Base-by-base conservation (phyloP, 169 alveolate genomes). In the Miamiensis avidus region DNA sequence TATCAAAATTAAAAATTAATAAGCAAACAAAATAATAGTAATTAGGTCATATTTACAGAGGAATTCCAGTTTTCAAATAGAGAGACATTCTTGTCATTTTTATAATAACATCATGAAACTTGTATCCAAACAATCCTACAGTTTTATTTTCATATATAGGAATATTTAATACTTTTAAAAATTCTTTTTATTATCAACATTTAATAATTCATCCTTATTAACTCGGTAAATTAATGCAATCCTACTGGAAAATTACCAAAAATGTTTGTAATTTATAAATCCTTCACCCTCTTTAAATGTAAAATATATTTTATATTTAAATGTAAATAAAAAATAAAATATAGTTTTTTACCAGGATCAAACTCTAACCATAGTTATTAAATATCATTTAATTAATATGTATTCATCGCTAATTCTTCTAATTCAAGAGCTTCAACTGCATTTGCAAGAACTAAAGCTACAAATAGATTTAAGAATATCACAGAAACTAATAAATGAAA, bases 401-500 rank as follows among this genome's bases (percentile, higher is more conserved):
- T 81, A 81, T 83, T 74, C 0, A 86, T 81, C 11, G 87, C 90
- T 28, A 65, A 65, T n/a, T 81, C 81, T 34, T 74, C 90, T 29
- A 34, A 64, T 81, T 82, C 81, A 27, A 76, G 64, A n/a, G 83
- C 84, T 28, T 86, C 86, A n/a, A 33, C 76, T 32, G 75, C 81
- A 65, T 82, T 74, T 0, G 75, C 82, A 74, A 86, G 28, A 0
- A 81, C 72, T 0, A 79, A 69, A 0, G 90, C 90, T 4, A 86
- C 69, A 75, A 86, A 86, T 29, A 81, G 26, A 34, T 86, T 81
- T 65, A 86, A 81, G 27, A 86, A 73, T 25, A 86, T 81, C 0
- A 86, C 79, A 34, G 90, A 81, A 86, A 86, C 81, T n/a, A 86
- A 75, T 20, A 86, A 30, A 30, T 81, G 85, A 69, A 81, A 86